Evolutionary conservation across 768 basidiomycete species (phyloP), one percentile per base, ranked within the genome.

Genomic region (Calocybe cyanea): DNA sequence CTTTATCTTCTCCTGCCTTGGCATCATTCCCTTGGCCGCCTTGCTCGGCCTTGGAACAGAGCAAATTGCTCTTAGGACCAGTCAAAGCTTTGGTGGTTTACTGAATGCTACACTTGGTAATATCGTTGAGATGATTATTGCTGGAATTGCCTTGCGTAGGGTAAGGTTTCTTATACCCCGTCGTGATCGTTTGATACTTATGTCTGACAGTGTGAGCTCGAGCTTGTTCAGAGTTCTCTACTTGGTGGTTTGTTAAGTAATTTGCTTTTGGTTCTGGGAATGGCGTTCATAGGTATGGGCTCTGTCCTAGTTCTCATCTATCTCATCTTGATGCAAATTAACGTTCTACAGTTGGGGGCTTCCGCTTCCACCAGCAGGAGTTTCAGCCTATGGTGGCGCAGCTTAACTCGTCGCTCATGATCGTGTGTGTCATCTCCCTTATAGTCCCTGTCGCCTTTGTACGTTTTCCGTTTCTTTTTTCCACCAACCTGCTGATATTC

Each of bases 251-350:
- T 78, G 23, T 49, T 80, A 32, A 76, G 73, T 50, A 63, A 93
- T 81, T 62, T 93, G 81, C 74, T 93, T 78, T 72, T 94, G 77
- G 69, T 93, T 74, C 61, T 92, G 77, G 45, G 92, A 83, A 66
- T 92, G 84, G 63, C 86, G 63, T 55, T 92, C 81, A 60, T 93
- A 78, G 55, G 83, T 77, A 45, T 28, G 25, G 80, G 73, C 83
- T 25, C 23, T 18, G 20, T 9, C 31, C 80, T 83, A 62, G 80
- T 78, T n/a, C 81, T 80, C 15, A 2, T 43, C 25, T 20, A 15
- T 28, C 25, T 5, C 18, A 1, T 30, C 9, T 11, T 42, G 33
- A 51, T 7, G 43, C 18, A 31, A 28, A 42, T 11, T 20, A 24
- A 18, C 28, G 33, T 21, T 34, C 38, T 21, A 3, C 43, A 68